Evolutionary conservation across 2,329 filamentous ascomycete species (phyloP), one percentile per base, ranked within the genome.

Genomic region (Colletotrichum tofieldiae): DNA sequence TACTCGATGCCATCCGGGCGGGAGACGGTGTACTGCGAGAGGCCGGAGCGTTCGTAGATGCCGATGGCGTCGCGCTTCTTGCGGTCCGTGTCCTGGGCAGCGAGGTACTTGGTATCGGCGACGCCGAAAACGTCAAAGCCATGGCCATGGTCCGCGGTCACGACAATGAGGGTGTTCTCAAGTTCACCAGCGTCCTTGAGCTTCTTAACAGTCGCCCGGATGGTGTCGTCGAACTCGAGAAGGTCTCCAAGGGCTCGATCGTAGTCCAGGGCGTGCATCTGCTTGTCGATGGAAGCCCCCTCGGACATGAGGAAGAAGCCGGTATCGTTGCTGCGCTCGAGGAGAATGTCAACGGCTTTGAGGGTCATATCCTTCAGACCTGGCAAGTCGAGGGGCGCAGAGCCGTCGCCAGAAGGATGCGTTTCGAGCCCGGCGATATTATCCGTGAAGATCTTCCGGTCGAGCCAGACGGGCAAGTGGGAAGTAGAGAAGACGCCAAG

Each of bases 221-320:
- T 85, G 4, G 94, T 95, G 82, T 96, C 93, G 78, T 97, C 94
- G 47, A 97, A 88, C 82, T 97, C 94, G 47, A 97, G 89, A 0
- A 96, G 90, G 77, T 97, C 94, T 64, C 93, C 94, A 0, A 97
- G 90, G 1, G 94, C 93, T 62, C 94, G 93, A 83, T 96, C 93
- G 80, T 96, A 96, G 84, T 96, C 94, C 23, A 96, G 88, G 2
- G 86, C 82, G 83, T 97, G 94, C 94, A 96, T 96, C 87, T 94
- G 92, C 87, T 97, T 97, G 84, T 96, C 94, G 76, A 97, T 93
- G 1, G 91, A 94, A 18, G 94, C 94, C 23, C 92, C 94, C 81
- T 97, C 94, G 11, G 91, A 91, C 94, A 96, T 96, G 79, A 96
- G 87, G 86, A 96, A 94, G 88, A 93, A 97, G 8, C 94, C 94